Conservation (phyloP, 2,329 filamentous ascomycete species). For the Ophiostoma ips region DNA sequence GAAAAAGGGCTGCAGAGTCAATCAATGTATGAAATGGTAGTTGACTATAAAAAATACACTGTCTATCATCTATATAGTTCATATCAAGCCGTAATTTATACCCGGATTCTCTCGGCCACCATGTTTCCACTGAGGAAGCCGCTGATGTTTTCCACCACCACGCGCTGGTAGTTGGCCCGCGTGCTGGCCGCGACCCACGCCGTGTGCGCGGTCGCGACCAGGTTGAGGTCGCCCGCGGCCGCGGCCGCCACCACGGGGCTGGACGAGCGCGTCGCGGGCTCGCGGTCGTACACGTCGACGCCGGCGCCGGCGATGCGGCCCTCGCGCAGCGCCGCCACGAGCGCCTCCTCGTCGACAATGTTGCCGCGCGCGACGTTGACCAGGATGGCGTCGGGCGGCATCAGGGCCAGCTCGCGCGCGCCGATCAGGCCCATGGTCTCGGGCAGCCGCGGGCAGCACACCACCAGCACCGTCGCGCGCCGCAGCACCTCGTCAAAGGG, state of each 20-base stretch:
- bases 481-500: constrained; percentile 13
- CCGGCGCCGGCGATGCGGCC: constrained; percentile 21
- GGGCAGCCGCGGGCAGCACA: constrained; percentile 21
- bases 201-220: constrained; percentile 13
- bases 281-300: constrained; percentile 23
- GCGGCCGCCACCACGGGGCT: constrained; percentile 11
- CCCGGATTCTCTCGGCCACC: constrained; percentile 4
- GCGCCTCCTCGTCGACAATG: constrained; percentile 21
- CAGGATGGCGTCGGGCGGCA: constrained; percentile 18
- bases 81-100: too few relatives aligned
- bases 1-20: background rate
- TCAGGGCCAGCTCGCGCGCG: constrained; percentile 11
- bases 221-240: constrained; percentile 10
- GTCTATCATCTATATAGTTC: too few relatives aligned
- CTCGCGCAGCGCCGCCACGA: constrained; percentile 21
- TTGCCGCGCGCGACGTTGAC: constrained; percentile 23
- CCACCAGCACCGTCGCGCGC: constrained; percentile 20
- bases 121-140: constrained; percentile 7
- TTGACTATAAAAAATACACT: too few relatives aligned
- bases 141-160: constrained; percentile 12
- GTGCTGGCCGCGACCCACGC: constrained; percentile 14
- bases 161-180: constrained; percentile 12
- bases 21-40: too few relatives aligned
- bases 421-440: constrained; percentile 18
- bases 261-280: constrained; percentile 17